Evolutionary conservation across 1,284 basidiomycete species (phyloP).

Genomic region (Pseudozyma tsukubaensis): DNA sequence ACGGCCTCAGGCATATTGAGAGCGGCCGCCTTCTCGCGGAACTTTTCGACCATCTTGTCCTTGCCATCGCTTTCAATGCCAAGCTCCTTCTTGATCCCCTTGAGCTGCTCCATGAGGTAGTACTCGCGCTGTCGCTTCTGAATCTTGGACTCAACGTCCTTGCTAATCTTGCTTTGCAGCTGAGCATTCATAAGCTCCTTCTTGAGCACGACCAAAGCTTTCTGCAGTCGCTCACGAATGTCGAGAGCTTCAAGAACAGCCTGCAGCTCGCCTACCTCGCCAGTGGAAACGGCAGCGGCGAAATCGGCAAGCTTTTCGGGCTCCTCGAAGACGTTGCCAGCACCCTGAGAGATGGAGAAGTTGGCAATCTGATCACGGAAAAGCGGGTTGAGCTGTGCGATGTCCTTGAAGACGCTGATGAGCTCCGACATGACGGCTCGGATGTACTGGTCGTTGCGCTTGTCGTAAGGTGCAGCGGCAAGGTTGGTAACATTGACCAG

Average conservation of each 20-base stretch:
- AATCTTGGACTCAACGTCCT: constrained; percentile 95
- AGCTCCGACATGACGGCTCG: constrained; percentile 97
- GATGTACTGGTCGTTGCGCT: constrained; percentile 79
- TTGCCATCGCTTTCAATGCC: constrained; percentile 98
- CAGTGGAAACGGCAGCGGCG: constrained; percentile 92
- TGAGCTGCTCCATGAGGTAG: constrained; percentile 97
- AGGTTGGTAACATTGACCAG: constrained; percentile 91
- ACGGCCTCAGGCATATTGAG: constrained; percentile 94
- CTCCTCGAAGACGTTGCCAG: constrained; percentile 97
- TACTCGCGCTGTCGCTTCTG: constrained; percentile 97
- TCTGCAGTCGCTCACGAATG: constrained; percentile 89
- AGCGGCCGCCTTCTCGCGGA: constrained; percentile 85
- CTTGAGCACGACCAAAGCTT: constrained; percentile 91
- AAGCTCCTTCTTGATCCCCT: constrained; percentile 98
- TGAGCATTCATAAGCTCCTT: constrained; percentile 98
- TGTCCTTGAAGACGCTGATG: constrained; percentile 98
- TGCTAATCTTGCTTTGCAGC: constrained; percentile 90
- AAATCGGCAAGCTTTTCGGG: constrained; percentile 98
- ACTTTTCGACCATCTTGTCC: constrained; percentile 96
- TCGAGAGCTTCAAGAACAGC: constrained; percentile 88
- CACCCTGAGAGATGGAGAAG: constrained; percentile 93
- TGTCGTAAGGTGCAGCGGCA: constrained; percentile 82
- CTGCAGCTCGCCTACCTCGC: constrained; percentile 90
- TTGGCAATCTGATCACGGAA: constrained; percentile 99
- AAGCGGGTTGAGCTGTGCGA: constrained; percentile 94